These are phyloP conservation scores for Pogostemon cablin DNA, from an alignment of 257 asterid genomes.

Conservation along the genomic window DNA sequence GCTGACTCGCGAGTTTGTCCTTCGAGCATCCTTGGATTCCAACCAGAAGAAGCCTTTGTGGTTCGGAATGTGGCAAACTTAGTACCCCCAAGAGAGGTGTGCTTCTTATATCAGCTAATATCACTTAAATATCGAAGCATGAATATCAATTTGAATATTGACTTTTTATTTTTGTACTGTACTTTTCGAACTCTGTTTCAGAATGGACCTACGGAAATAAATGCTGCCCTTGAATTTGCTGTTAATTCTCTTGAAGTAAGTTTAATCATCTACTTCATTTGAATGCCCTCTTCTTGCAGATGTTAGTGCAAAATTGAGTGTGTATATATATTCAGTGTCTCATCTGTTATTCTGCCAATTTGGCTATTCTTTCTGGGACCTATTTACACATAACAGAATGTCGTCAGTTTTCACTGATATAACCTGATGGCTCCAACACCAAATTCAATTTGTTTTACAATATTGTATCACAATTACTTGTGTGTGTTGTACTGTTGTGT, in stretches of 20 bases:
- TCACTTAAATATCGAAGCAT: conserved; percentile 13
- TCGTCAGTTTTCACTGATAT: background rate
- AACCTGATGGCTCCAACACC: background rate
- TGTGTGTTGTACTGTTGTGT: background rate
- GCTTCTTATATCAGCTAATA: conserved; percentile 1
- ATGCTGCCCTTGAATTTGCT: conserved; percentile 97
- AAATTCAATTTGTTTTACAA: background rate
- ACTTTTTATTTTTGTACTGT: background rate
- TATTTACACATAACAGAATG: background rate
- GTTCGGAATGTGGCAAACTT: conserved; percentile 91
- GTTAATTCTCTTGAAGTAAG: conserved; percentile 87
- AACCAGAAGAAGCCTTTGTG: conserved; percentile 95
- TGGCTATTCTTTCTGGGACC: background rate
- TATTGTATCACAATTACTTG: conserved; percentile 4
- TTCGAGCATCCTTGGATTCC: conserved; percentile 82
- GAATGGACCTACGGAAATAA: conserved; percentile 92
- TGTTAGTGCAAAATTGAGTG: background rate
- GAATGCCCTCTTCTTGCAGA: background rate
- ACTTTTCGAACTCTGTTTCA: conserved; percentile 42
- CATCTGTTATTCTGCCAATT: background rate
- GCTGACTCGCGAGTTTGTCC: conserved; percentile 99
- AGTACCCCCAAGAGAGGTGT: conserved; percentile 90
- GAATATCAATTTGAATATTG: conserved; percentile 12
- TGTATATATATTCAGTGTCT: background rate
- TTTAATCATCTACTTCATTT: conserved; percentile 14